Base-by-base conservation (phyloP, 1,284 basidiomycete species). In the Thecaphora frezii region DNA sequence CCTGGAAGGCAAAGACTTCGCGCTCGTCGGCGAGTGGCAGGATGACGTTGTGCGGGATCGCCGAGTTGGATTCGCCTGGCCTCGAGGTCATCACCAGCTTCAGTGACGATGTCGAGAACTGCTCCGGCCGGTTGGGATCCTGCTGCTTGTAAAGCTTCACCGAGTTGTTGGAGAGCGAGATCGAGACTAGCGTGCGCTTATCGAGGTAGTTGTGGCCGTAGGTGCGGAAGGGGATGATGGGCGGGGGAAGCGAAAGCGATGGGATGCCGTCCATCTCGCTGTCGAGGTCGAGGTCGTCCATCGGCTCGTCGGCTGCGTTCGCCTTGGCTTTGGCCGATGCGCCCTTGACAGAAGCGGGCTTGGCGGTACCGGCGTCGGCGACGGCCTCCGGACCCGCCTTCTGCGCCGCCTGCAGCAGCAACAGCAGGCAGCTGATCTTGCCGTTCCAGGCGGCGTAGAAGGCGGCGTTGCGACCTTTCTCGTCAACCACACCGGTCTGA, bases 381-480 rank as follows among this genome's bases (percentile, higher is more conserved):
- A 33, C 49, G 26, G 9, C 19, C 22, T 9, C 47, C 4, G 50
- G 44, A 3, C 25, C 46, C 4, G 48, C 22, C 13, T 25, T 47
- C 25, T 60, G 69, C 56, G 46, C 81, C 67, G 63, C 77, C 12
- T 66, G 40, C 74, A 76, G 65, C 82, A 46, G 78, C 81, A 40
- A 83, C 85, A 54, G 83, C 82, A 63, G 53, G 48, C 78, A 74
- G 38, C 83, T 82, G 51, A 89, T 86, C 78, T 97, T 92, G 2
- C 96, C 96, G 73, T 92, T 91, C 94, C 96, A 99, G 4, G 92
- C 93, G 0, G 96, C 93, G 75, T 97, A 97, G 82, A 97, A 93
- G 40, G 93, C 85, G 16, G 94, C 87, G 44, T 86, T 85, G 73
- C 91, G 89, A 22, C 88, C 88, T 54, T 90, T 85, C 80, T 99